phyloP scores from a whole-genome alignment of 257 asterid species.

The Solanum sejunctum region DNA sequence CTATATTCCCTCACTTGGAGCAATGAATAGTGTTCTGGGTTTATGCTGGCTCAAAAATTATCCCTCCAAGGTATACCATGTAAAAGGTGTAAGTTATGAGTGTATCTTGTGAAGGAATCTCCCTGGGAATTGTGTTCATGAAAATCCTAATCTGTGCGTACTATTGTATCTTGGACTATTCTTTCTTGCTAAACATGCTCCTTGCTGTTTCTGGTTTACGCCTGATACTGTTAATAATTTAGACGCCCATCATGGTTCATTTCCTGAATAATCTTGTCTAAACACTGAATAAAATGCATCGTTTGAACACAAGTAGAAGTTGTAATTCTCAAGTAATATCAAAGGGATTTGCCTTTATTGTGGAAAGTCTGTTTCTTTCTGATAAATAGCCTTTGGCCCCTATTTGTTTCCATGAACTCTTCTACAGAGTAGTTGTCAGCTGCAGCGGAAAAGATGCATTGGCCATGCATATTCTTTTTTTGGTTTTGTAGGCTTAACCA shows the following conservation, averaged over 20 bases:
- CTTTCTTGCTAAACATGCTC: neutral
- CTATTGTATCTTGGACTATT: neutral
- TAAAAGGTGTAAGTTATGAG: neutral
- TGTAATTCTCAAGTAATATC: neutral
- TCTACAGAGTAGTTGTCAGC: neutral
- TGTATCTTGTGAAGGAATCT: neutral
- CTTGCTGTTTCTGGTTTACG: neutral
- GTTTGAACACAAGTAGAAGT: neutral
- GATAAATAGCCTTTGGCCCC: neutral
- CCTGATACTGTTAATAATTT: neutral
- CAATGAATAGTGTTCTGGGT: slow-evolving; percentile 80
- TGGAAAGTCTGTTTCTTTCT: neutral
- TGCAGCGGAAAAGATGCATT: neutral
- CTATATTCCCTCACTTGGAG: slow-evolving; percentile 79
- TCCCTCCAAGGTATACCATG: slow-evolving; percentile 63
- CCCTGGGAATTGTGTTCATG: neutral
- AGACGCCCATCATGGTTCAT: neutral
- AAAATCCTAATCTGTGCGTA: neutral
- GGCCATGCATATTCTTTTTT: neutral
- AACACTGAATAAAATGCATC: neutral
- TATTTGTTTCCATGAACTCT: neutral
- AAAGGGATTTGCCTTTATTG: neutral
- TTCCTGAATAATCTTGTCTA: neutral
- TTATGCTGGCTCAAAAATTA: slow-evolving; percentile 77
- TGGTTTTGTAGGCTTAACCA: neutral